Evolutionary conservation across 192 early-diverging fungal species (phyloP), one percentile per base, ranked within the genome.

Genomic region (Obelidium mucronatum): DNA sequence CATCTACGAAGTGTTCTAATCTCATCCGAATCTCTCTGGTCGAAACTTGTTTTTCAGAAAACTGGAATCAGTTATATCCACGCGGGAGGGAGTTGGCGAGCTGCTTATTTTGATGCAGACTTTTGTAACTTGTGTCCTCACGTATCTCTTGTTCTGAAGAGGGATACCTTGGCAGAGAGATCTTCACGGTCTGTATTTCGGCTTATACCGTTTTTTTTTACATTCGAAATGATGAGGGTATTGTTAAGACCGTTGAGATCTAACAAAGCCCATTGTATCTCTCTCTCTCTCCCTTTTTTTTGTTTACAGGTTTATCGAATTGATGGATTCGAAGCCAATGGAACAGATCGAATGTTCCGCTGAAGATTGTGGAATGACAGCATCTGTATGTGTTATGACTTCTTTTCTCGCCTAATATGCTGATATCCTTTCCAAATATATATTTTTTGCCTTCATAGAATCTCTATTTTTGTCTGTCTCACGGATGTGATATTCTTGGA

Each of bases 11-110:
- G 6, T 22, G 5, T 24, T 11, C 55, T 51, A 8, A 51, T 31
- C 13, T 58, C 55, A 22, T 58, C 55, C 24, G 17, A 58, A 31
- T 8, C 55, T 22, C 55, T 58, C 8, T 58, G 55, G 55, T 11
- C 55, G 11, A 8, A 58, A 8, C 24, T 58, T 5, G 55, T 58
- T 11, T 31, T 28, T 26, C 55, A 28, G 24, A 31, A 58, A 24
- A 58, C 55, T 22, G 55, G 55, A 58, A 58, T 58, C 55, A 58
- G 30, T 31, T 58, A 58, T 58, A 58, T 58, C 24, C 55, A 58
- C 26, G 13, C 11, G 24, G 55, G 55, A 0, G 55, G 55, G 30
- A 58, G 26, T 58, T 58, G 55, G 55, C 55, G 55, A 31, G 55
- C 11, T 24, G 55, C 55, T 8, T 58, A 28, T 24, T 58, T 58